Base-by-base conservation (phyloP, 306 rosid species). In the Rosa chinensis region DNA sequence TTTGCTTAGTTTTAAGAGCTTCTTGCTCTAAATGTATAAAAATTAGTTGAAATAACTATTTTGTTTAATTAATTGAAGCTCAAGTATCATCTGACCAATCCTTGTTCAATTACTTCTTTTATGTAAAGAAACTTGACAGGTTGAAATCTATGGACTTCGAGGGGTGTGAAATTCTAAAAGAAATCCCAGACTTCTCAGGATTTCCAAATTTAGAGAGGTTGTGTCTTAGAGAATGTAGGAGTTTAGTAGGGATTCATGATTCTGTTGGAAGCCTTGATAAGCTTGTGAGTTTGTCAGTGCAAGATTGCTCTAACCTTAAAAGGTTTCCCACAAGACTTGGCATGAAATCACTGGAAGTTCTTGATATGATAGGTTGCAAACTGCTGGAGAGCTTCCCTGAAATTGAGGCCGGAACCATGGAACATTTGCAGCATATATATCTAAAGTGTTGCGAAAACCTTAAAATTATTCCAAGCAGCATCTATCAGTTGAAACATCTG, bases 321-420 rank as follows among this genome's bases (percentile, higher is more conserved):
- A 52, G 63, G 64, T 10, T 71, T 79, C 78, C 72, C 75, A 45
- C 43, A n/a, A 73, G 78, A 83, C 25, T 72, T 56, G 4, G 35
- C 21, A 13, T 73, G 48, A 73, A 73, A 52, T 73, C 76, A 35
- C 64, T 73, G 5, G 10, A 35, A 52, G 0, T 8, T 1, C 64
- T 80, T 8, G 66, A 18, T 25, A 63, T 80, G 63, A 74, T 52
- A 40, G 71, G 76, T 21, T 68, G 75, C 50, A 50, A 21, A 23
- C 52, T 11, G 37, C 66, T 77, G 21, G 74, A 37, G 50, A 50
- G n/a, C 35, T 78, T 53, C 14, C 81, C 81, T 2, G 81, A 78
- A 55, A 78, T 78, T 55, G 75, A 77, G 32, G 74, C 62, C 4
- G 76, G 44, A 17, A 13, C 62, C 0, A 72, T 72, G 76, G 76